Evolutionary conservation across 495 filamentous ascomycete species (phyloP), one percentile per base, ranked within the genome.

Genomic region (Pyrenopolyporus hunteri): DNA sequence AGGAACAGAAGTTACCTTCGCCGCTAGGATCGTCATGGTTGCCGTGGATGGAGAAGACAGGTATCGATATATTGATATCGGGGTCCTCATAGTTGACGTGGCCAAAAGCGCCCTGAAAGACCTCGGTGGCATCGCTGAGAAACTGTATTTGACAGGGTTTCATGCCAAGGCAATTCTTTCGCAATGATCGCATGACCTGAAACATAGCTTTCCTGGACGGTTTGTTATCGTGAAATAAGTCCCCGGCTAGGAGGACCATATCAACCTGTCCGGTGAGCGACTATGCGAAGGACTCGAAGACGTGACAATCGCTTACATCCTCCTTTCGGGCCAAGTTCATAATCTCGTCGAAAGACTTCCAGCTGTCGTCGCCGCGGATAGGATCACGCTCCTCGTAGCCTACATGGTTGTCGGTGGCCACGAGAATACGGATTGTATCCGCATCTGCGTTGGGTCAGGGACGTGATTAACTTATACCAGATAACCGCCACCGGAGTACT

Each of bases 1-100:
- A 80, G 10, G 92, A 90, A 55, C 93, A 92, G 46, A 88, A 84
- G 72, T 93, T 89, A 19, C 92, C 95, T 60, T 96, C 92, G 5
- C 95, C 94, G 36, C 91, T 91, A 0, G 94, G 94, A 73, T 99
- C 94, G 68, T 99, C 94, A 76, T 99, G 94, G 70, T 99, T 99
- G 23, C 94, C 94, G 67, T 99, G 94, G 44, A 99, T 99, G 1
- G 92, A 96, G 70, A 99, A 99, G 28, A 99, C 91, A 0, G 94
- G 94, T 39, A 97, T 97, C 9, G 92, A 92, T 58, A 99, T 87
- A 64, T 99, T 99, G 68, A 99, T 97, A 70, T 99, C 92, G 17
- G 92, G 85, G 65, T 99, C 94, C 69, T 97, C 90, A 68, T 98
- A 99, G 73, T 99, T 99, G 69, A 96, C 93, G 73, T 96, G 89